phyloP scores from a whole-genome alignment of 495 filamentous ascomycete genomes.

The Neurospora sp. region DNA sequence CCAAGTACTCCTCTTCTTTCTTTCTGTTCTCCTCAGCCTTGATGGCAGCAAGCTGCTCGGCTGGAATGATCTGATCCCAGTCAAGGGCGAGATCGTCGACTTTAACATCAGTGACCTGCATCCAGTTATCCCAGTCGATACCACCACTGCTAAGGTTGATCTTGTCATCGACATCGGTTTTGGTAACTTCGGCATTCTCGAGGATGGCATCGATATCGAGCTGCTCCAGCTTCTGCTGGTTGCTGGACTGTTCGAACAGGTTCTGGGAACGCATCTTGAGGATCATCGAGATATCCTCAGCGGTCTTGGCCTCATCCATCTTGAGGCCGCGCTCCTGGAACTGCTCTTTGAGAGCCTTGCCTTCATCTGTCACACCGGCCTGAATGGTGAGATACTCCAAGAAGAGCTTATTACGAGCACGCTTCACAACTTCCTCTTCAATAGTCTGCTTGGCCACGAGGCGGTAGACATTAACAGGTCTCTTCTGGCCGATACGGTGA shows the following conservation, averaged over 20 bases:
- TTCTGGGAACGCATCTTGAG: conserved; percentile 88
- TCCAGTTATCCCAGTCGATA: conserved; percentile 89
- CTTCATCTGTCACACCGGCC: conserved; percentile 86
- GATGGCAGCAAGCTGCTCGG: conserved; percentile 76
- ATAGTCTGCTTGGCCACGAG: conserved; percentile 96
- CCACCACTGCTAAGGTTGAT: conserved; percentile 55
- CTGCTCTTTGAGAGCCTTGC: conserved; percentile 57
- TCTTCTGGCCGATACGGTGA: conserved; percentile 94
- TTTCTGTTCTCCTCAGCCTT: conserved; percentile 80
- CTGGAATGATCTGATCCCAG: conserved; percentile 98
- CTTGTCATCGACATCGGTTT: conserved; percentile 70
- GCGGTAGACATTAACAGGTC: conserved; percentile 88
- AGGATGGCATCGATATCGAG: conserved; percentile 98
- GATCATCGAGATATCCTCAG: conserved; percentile 86
- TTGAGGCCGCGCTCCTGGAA: conserved; percentile 44
- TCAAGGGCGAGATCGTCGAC: conserved; percentile 68
- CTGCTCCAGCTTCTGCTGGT: conserved; percentile 92
- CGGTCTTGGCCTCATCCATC: conserved; percentile 66
- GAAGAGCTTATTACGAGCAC: conserved; percentile 93
- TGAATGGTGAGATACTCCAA: conserved; percentile 98
- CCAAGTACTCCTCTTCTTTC: conserved; percentile 72
- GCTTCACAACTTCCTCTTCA: conserved; percentile 92
- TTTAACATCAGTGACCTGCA: conserved; percentile 91
- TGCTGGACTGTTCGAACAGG: conserved; percentile 94
- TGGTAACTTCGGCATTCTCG: conserved; percentile 88